A percentile compares a stretch with the other conserved stretches of the same genome.
phyloP scores from a whole-genome alignment of 805 yeast species.

The Spathaspora hagerdaliae region DNA sequence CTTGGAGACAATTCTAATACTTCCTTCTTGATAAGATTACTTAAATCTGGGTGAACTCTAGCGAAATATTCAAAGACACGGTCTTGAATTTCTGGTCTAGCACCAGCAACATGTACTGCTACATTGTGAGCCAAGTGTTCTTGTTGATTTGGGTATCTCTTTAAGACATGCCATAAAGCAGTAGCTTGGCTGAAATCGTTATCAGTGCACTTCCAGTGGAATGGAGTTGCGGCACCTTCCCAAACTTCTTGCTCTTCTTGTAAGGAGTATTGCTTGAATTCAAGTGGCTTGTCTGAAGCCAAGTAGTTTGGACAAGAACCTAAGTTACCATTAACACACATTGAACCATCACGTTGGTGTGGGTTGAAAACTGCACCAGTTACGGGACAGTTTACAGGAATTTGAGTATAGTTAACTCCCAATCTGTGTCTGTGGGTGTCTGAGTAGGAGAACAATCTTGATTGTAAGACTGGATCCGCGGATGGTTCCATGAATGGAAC shows the following conservation, averaged over 20 bases:
- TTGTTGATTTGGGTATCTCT: conserved; percentile 78
- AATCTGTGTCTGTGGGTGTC: conserved; percentile 77
- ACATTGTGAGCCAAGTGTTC: conserved; percentile 78
- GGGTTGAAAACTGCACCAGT: conserved; percentile 50
- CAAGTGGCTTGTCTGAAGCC: conserved; percentile 50
- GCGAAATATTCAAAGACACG: conserved; percentile 72
- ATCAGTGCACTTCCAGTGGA: conserved; percentile 76
- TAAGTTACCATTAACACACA: conserved; percentile 58
- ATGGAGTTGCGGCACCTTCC: conserved; percentile 78
- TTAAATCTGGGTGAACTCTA: conserved; percentile 68
- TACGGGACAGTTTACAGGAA: conserved; percentile 86
- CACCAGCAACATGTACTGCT: conserved; percentile 67
- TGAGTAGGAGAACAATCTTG: conserved; percentile 70
- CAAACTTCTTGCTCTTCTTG: conserved; percentile 75
- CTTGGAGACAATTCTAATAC: conserved; percentile 49
- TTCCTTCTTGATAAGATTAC: conserved; percentile 63
- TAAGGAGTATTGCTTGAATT: conserved; percentile 40
- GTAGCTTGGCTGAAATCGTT: conserved; percentile 80
- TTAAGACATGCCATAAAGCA: conserved; percentile 73
- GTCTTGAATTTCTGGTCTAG: conserved; percentile 74
- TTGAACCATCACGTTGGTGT: conserved; percentile 78
- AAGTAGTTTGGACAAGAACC: conserved; percentile 77
- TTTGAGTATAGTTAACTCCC: conserved; percentile 72
- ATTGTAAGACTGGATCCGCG: conserved; percentile 74
- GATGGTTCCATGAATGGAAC: conserved; percentile 75